Conservation (phyloP, 495 filamentous ascomycete species). For the Neurospora sp. region DNA sequence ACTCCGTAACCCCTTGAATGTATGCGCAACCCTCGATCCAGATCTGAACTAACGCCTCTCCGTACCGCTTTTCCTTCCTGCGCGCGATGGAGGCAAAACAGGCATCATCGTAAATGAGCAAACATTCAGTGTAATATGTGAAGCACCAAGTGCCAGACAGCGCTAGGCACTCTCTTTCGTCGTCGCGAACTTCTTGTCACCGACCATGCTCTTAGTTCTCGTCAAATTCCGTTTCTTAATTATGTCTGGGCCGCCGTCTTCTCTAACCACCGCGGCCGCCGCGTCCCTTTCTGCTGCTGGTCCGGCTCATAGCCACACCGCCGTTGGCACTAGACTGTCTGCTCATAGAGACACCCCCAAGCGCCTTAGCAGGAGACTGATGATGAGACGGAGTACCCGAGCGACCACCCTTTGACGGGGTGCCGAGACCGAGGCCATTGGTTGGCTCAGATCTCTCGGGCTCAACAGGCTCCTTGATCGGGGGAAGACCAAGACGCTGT, state of each 20-base stretch:
- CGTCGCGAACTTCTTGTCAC: not conserved
- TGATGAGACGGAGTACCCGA: slow-evolving; percentile 17
- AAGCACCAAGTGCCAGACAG: not conserved
- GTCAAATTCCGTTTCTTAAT: not conserved
- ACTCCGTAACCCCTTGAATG: not conserved
- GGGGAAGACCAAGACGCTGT: slow-evolving; percentile 30
- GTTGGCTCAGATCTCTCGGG: slow-evolving; percentile 11
- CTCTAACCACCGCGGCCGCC: slow-evolving; percentile 16
- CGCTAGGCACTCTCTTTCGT: not conserved
- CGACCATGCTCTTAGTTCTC: not conserved
- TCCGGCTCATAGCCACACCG: slow-evolving; percentile 41
- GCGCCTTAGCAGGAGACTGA: slow-evolving; percentile 15
- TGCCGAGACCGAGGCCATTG: slow-evolving; percentile 1
- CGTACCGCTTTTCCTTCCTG: not conserved
- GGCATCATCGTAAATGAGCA: not conserved
- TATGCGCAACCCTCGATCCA: not conserved
- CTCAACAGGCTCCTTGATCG: slow-evolving; percentile 19
- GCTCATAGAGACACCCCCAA: slow-evolving; percentile 37
- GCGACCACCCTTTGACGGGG: slow-evolving; percentile 18
- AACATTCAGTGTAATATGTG: not conserved
- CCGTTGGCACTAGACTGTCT: slow-evolving; percentile 36
- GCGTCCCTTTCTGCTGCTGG: slow-evolving; percentile 25
- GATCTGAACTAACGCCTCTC: not conserved
- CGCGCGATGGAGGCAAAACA: not conserved
- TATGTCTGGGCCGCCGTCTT: not conserved